These are phyloP conservation scores for Elsinoe fawcettii DNA, from an alignment of 2,329 filamentous ascomycete genomes.

Conservation along the genomic window DNA sequence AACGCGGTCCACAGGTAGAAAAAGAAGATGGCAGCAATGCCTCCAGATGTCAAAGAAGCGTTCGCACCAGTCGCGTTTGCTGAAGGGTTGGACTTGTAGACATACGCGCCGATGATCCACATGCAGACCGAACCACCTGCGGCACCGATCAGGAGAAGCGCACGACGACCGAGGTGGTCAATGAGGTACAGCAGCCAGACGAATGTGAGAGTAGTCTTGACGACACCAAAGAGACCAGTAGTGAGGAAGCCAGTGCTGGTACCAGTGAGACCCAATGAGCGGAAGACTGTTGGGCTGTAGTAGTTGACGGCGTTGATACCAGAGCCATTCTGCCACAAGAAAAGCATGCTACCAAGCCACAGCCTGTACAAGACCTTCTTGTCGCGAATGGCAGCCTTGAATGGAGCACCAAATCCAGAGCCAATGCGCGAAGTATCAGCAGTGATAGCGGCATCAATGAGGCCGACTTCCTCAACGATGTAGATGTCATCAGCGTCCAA, in stretches of 20 bases:
- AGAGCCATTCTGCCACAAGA: conserved; percentile 65
- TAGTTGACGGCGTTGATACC: conserved; percentile 78
- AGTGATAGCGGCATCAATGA: conserved; percentile 63
- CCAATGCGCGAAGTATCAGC: conserved; percentile 56
- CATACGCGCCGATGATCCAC: conserved; percentile 58
- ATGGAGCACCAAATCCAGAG: conserved; percentile 67
- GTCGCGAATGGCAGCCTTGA: conserved; percentile 40
- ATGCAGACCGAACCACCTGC: conserved; percentile 55
- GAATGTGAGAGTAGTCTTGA: conserved; percentile 62
- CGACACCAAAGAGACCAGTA: conserved; percentile 69
- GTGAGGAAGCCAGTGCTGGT: conserved; percentile 55
- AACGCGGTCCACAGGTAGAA: conserved; percentile 68
- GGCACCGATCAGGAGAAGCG: conserved; percentile 58
- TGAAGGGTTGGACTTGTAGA: conserved; percentile 41
- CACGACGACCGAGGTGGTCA: conserved; percentile 54
- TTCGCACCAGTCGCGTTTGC: conserved; percentile 23
- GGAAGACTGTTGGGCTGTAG: conserved; percentile 62
- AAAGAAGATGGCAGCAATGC: conserved; percentile 59
- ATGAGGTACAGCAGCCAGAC: conserved; percentile 63
- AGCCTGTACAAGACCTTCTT: conserved; percentile 19
- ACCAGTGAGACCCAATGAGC: conserved; percentile 53
- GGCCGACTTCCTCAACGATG: conserved; percentile 64
- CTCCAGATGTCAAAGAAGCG: conserved; percentile 37
- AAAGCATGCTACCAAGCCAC: conserved; percentile 20
- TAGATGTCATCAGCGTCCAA: conserved; percentile 53